A percentile compares a stretch with the other conserved stretches of the same genome.
Conservation (phyloP, 78 protist genomes). For the Pelomyxa schiedti region DNA sequence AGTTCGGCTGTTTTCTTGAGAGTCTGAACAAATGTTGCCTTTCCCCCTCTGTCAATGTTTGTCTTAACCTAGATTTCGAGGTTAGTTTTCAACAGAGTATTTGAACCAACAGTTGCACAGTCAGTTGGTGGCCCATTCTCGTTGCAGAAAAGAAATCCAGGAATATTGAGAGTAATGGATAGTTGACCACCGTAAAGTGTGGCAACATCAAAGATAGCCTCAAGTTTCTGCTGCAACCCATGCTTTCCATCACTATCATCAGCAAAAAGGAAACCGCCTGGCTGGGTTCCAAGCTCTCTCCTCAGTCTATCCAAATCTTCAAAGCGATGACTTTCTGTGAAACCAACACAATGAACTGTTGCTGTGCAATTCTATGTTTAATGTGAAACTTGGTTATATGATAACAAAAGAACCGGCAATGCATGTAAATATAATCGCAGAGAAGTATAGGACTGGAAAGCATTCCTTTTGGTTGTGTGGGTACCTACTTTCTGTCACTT, state of each 20-base stretch:
- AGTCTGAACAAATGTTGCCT: too few species aligned
- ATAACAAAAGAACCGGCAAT: too few species aligned
- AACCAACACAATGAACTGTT: constrained; percentile 31
- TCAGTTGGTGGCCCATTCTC: background rate
- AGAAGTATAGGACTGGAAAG: too few species aligned
- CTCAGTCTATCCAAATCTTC: constrained; percentile 36
- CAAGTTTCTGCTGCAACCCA: constrained; percentile 29
- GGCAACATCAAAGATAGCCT: constrained; percentile 9
- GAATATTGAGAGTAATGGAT: background rate
- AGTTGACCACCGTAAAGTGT: background rate
- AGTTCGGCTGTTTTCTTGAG: too few species aligned
- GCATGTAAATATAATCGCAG: too few species aligned
- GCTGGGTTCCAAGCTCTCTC: constrained; percentile 8
- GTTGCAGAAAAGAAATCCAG: background rate
- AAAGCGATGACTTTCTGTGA: constrained; percentile 29
- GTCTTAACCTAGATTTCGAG: background rate
- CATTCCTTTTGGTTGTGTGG: too few species aligned
- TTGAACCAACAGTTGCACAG: background rate
- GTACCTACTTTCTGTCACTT: too few species aligned
- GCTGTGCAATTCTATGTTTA: too few species aligned
- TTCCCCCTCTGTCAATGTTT: constrained; percentile 5
- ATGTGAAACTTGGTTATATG: too few species aligned
- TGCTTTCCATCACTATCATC: constrained; percentile 27
- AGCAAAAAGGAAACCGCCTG: constrained; percentile 27
- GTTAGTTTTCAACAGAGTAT: background rate